Base-by-base conservation (phyloP, 1,139 yeast genomes). In the Zhuliangozyma blackwelliae region DNA sequence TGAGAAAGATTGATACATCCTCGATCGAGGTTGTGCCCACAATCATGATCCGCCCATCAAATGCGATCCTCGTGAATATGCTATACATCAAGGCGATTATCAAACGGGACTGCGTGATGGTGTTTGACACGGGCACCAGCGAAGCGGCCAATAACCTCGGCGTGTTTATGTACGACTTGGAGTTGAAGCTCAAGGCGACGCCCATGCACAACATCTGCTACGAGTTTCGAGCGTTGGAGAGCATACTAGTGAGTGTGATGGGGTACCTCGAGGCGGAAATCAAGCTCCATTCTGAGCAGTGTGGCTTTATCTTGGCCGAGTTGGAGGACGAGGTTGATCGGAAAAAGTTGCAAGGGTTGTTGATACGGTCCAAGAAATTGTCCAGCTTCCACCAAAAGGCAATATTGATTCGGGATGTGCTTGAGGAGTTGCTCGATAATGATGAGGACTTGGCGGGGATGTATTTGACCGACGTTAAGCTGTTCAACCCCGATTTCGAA, bases 401-500 rank as follows among this genome's bases (percentile, higher is more conserved):
- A 0, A 67, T 82, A 2, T 70, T 94, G 46, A 87, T 92, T 38
- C 69, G 96, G 45, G 85, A 88, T 50, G 85, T 90, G 26, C 63
- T 94, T 28, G 96, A 92, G 53, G 97, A 92, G 43, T 60, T 92
- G 33, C 63, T 89, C 38, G 96, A 89, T 40, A 86, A 77, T 46
- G 97, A 89, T 54, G 97, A 92, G 45, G 96, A 89, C 61, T 61
- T 94, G 45, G 88, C 88, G 2, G 89, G 79, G 8, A 80, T 92
- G 82, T 88, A 87, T 54, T 63, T 92, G 34, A 78, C 87, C 0
- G 75, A 72, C 19, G 54, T 63, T 5, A 51, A 54, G 37, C 39
- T 40, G 27, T 45, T 47, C 27, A 50, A 55, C 52, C 58, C 59
- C 35, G 38, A 23, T 13, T 57, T 55, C 29, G 55, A 55, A 41